Percentiles rank a stretch among this genome's conserved stretches.
phyloP scores from a whole-genome alignment of 495 filamentous ascomycete genomes.

The Acidiella bohemica region DNA sequence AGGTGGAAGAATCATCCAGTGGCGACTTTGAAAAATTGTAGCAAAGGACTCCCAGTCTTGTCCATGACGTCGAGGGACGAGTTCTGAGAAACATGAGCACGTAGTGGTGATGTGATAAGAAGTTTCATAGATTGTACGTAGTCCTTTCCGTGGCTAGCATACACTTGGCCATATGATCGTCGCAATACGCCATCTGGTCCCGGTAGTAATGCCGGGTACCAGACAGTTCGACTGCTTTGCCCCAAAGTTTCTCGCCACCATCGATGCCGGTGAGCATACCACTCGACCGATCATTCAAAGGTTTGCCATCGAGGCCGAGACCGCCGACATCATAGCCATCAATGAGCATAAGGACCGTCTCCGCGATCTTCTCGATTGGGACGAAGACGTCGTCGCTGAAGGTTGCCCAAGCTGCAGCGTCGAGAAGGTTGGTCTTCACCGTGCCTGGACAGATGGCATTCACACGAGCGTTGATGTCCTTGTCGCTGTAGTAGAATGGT shows the following conservation, averaged over 20 bases:
- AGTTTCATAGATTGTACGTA: slow-evolving; percentile 3
- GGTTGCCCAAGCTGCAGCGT: slow-evolving; percentile 19
- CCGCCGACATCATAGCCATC: slow-evolving; percentile 21
- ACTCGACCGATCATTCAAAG: background rate
- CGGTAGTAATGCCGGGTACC: slow-evolving; percentile 22
- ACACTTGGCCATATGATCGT: slow-evolving; percentile 20
- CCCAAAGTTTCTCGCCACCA: slow-evolving; percentile 14
- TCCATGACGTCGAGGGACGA: too few relatives aligned
- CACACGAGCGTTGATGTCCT: slow-evolving; percentile 17
- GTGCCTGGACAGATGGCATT: slow-evolving; percentile 25
- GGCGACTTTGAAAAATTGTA: too few relatives aligned
- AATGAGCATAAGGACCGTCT: slow-evolving; percentile 21
- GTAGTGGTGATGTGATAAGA: background rate
- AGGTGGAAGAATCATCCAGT: too few relatives aligned
- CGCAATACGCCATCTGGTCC: slow-evolving; percentile 16
- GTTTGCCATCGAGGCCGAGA: slow-evolving; percentile 4
- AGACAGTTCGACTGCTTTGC: slow-evolving; percentile 22
- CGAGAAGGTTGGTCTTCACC: slow-evolving; percentile 24
- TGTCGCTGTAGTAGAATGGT: slow-evolving; percentile 16
- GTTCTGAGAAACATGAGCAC: too few relatives aligned
- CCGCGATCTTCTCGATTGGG: slow-evolving; percentile 21
- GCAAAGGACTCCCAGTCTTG: too few relatives aligned
- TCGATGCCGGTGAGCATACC: background rate
- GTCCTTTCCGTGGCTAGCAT: slow-evolving; percentile 21
- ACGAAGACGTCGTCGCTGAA: slow-evolving; percentile 23